phyloP scores from a whole-genome alignment of 1,284 basidiomycete species.

The Microbotryum lychnidis-dioicae region DNA sequence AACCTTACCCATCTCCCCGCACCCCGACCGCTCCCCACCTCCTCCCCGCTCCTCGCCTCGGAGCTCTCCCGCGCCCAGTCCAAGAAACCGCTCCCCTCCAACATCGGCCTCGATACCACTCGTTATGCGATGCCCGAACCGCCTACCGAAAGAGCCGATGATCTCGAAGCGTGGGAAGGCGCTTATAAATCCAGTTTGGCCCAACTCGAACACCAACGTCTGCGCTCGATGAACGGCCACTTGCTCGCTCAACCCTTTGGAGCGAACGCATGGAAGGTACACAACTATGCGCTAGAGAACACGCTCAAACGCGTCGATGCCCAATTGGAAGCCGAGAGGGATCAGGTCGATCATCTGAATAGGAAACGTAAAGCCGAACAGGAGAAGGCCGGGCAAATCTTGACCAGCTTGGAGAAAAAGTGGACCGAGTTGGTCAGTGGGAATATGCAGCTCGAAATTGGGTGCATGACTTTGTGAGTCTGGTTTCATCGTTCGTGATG shows the following conservation, averaged over 20 bases:
- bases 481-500: not conserved
- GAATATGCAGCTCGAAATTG: conserved; percentile 82
- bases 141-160: conserved; percentile 50
- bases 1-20: conserved; percentile 26
- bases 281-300: conserved; percentile 77
- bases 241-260: conserved; percentile 76
- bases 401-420: conserved; percentile 67
- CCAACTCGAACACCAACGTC: conserved; percentile 80
- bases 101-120: conserved; percentile 59
- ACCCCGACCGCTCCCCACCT: conserved; percentile 15
- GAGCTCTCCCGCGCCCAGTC: conserved; percentile 35
- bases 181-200: conserved; percentile 72
- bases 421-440: conserved; percentile 85
- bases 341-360: conserved; percentile 73
- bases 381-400: conserved; percentile 63
- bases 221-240: conserved; percentile 77
- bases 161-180: conserved; percentile 66
- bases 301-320: conserved; percentile 65
- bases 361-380: conserved; percentile 74
- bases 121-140: conserved; percentile 75
- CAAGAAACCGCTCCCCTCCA: conserved; percentile 49
- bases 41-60: conserved; percentile 21
- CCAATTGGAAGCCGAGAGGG: conserved; percentile 60
- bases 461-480: conserved; percentile 23
- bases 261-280: conserved; percentile 79